Evolutionary conservation across 495 filamentous ascomycete species (phyloP), one percentile per base, ranked within the genome.

Genomic region (Hypoxylon lenormandii): DNA sequence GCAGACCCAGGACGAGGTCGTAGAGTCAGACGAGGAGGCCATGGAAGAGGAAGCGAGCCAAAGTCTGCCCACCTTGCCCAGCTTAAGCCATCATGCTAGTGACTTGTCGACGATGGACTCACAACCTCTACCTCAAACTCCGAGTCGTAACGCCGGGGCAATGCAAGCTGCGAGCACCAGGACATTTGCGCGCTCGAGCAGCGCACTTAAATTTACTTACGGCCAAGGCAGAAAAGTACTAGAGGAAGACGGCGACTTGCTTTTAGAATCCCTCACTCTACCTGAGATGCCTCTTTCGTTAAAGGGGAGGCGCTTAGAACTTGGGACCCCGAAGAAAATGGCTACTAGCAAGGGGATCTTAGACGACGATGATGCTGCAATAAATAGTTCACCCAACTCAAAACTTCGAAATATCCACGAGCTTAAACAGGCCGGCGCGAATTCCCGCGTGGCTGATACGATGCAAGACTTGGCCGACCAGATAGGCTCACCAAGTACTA

Each of bases 381-480:
- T 83, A 43, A 84, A 82, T 12, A 80, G 85, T 51, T 89, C 97
- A 60, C 87, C 90, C 49, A 95, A 89, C 65, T 76, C 74, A 23
- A 76, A 76, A 50, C 69, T 76, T 4, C 68, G 69, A 28, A 55
- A 74, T 58, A 91, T 97, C 33, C 93, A 98, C 73, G 95, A 98
- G 75, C 82, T 98, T 43, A 86, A 93, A 64, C 90, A 92, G 66
- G 89, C 92, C 38, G 95, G 95, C 6, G 88, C 89, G 19, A 96
- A 94, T 75, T 89, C 88, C 49, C 89, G 93, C 16, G 93, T 96
- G 59, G 79, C 89, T 5, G 88, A 92, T 67, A 90, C 93, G 49
- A 84, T 96, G 52, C 91, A 94, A 70, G 88, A 92, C 50, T 82
- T 96, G 8, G 83, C 97, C 60, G 92, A 96, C 59, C 91, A 96